These are phyloP conservation scores for Crithidia fasciculata DNA, from an alignment of 208 protist genomes.

Conservation along the genomic window DNA sequence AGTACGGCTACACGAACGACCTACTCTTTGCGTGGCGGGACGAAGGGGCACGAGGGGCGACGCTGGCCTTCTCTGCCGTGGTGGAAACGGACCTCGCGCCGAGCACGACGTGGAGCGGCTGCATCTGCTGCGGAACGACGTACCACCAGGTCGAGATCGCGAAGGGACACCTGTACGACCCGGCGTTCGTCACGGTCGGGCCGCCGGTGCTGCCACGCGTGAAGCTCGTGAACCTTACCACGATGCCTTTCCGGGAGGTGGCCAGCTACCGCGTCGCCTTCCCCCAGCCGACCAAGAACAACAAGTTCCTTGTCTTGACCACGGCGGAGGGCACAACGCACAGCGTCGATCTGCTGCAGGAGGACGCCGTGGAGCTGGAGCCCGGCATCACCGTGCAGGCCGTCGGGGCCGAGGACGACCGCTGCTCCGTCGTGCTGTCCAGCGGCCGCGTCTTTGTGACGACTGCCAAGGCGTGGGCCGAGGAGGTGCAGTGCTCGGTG, in stretches of 20 bases:
- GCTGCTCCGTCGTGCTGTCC: slow-evolving; percentile 29
- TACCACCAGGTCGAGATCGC: slow-evolving; percentile 29
- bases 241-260: slow-evolving; percentile 39
- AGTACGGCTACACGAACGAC: slow-evolving; percentile 48
- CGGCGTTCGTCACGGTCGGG: slow-evolving; percentile 56
- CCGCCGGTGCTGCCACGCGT: slow-evolving; percentile 39
- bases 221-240: slow-evolving; percentile 59
- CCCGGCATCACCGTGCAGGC: slow-evolving; percentile 30
- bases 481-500: slow-evolving; percentile 36
- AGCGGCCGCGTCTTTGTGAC: slow-evolving; percentile 18
- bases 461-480: slow-evolving; percentile 13
- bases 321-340: slow-evolving; percentile 15
- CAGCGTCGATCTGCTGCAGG: slow-evolving; percentile 30
- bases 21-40: slow-evolving; percentile 44
- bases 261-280: slow-evolving; percentile 27
- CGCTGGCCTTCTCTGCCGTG: slow-evolving; percentile 17
- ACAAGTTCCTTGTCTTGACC: slow-evolving; percentile 42
- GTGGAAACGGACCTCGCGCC: slow-evolving; percentile 43
- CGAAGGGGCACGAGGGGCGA: neutral
- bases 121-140: slow-evolving; percentile 33
- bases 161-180: slow-evolving; percentile 49
- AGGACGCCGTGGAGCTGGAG: slow-evolving; percentile 33
- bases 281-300: slow-evolving; percentile 33
- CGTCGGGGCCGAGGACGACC: slow-evolving; percentile 15
- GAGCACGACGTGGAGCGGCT: slow-evolving; percentile 45